Evolutionary conservation across 2,329 filamentous ascomycete species (phyloP).

Genomic region (Paradendryphiella salina): DNA sequence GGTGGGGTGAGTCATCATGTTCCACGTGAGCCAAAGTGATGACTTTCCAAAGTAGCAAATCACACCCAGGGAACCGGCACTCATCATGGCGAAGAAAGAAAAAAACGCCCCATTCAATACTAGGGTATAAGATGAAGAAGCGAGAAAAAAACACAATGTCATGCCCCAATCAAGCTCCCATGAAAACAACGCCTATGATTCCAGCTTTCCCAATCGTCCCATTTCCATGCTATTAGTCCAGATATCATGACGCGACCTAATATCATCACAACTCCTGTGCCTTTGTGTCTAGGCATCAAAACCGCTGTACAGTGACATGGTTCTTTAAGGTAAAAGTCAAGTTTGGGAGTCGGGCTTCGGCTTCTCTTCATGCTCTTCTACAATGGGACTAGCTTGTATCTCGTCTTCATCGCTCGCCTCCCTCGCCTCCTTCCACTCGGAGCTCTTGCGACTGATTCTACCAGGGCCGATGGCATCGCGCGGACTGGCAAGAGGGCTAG

Average conservation of each 20-base stretch:
- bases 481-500: slow-evolving; percentile 65
- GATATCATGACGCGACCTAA: slow-evolving; percentile 8
- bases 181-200: not conserved
- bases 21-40: too few relatives aligned
- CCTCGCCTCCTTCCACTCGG: slow-evolving; percentile 43
- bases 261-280: not conserved
- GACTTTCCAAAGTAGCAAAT: too few relatives aligned
- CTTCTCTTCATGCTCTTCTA: slow-evolving; percentile 17
- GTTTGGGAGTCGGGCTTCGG: not conserved
- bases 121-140: slow-evolving; percentile 20
- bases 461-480: slow-evolving; percentile 42
- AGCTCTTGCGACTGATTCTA: slow-evolving; percentile 40
- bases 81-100: not conserved
- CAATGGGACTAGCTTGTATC: slow-evolving; percentile 14
- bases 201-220: not conserved
- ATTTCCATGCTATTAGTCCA: not conserved
- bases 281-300: not conserved
- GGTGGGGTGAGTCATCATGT: too few relatives aligned
- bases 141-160: slow-evolving; percentile 2
- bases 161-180: not conserved
- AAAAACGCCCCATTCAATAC: slow-evolving; percentile 15
- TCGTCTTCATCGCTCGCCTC: slow-evolving; percentile 38
- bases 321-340: not conserved
- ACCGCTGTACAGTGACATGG: not conserved
- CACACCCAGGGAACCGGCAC: too few relatives aligned